Conservation (phyloP, 2,329 filamentous ascomycete species). For the Hymenoscyphus scutula region DNA sequence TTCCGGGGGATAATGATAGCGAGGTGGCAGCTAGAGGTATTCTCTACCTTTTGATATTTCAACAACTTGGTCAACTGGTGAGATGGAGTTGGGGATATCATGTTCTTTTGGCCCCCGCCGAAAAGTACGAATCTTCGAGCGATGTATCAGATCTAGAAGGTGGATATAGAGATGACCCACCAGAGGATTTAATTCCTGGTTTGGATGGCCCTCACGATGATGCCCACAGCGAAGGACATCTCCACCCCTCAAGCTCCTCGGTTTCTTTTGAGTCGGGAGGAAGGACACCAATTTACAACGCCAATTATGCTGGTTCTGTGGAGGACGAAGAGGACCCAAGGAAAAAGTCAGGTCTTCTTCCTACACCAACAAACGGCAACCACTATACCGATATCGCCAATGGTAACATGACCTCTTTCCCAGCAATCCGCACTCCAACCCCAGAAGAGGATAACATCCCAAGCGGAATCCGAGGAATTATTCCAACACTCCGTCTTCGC, state of each 20-base stretch:
- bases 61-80: constrained; percentile 92
- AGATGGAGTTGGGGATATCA: constrained; percentile 99
- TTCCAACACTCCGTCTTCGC: constrained; percentile 39
- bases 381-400: constrained; percentile 28
- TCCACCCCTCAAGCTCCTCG: constrained; percentile 13
- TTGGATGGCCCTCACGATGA: constrained; percentile 44
- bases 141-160: constrained; percentile 37
- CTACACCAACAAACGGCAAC: constrained; percentile 29
- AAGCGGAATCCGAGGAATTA: constrained; percentile 43
- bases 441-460: constrained; percentile 37
- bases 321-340: constrained; percentile 42
- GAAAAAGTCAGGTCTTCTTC: constrained; percentile 28
- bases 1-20: constrained; percentile 90
- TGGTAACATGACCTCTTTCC: constrained; percentile 62
- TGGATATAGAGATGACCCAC: constrained; percentile 54
- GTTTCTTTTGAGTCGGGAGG: constrained; percentile 36
- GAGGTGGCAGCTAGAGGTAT: constrained; percentile 93
- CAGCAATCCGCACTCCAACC: constrained; percentile 45
- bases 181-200: constrained; percentile 46
- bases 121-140: constrained; percentile 61
- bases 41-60: constrained; percentile 92
- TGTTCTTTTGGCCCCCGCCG: constrained; percentile 83
- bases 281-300: constrained; percentile 34
- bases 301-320: constrained; percentile 33
- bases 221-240: constrained; percentile 17